Conservation (phyloP, 805 yeast species). For the Kockiozyma suomiensis region DNA sequence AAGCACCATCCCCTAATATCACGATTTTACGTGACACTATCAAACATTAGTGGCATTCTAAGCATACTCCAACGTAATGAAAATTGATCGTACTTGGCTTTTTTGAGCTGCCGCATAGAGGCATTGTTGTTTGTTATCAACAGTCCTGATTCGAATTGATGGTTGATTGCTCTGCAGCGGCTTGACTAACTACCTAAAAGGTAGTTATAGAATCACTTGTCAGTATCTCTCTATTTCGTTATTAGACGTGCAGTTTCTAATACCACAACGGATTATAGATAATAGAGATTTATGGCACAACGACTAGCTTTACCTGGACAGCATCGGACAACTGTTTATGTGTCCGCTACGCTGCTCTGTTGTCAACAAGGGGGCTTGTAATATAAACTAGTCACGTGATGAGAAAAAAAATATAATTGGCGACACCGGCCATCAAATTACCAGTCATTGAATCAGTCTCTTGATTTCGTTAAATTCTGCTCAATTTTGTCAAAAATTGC, state of each 20-base stretch:
- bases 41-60: neutral
- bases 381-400: too few species aligned
- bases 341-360: too few species aligned
- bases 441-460: too few species aligned
- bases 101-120: conserved; percentile 43
- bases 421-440: too few species aligned
- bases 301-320: too few species aligned
- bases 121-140: conserved; percentile 38
- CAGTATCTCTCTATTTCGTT: too few species aligned
- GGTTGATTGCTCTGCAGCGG: neutral
- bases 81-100: conserved; percentile 25
- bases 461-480: too few species aligned
- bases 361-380: too few species aligned
- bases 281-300: neutral
- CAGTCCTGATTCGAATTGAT: neutral
- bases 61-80: neutral
- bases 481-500: neutral
- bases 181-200: neutral
- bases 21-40: conserved; percentile 32
- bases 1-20: conserved; percentile 55
- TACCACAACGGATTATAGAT: too few species aligned
- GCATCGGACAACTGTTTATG: neutral
- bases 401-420: too few species aligned
- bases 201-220: too few species aligned
- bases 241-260: too few species aligned